Evolutionary conservation across 2,329 filamentous ascomycete genomes (phyloP).

Genomic region (Aspergillus fijiensis): DNA sequence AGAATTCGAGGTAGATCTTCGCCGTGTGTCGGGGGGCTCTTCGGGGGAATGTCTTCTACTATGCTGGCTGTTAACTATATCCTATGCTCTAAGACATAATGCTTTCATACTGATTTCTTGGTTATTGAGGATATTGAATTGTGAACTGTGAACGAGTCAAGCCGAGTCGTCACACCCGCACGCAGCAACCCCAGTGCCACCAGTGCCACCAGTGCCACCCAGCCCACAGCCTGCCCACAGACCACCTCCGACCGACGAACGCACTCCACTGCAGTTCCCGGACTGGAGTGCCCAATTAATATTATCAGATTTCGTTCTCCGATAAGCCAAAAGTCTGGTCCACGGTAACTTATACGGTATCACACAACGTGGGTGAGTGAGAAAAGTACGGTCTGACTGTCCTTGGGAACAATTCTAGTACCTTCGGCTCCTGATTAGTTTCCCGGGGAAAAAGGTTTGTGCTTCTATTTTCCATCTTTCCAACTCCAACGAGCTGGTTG

Average conservation of each 20-base stretch:
- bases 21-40: not conserved
- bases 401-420: not conserved
- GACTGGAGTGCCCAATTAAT: not conserved
- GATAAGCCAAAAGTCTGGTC: not conserved
- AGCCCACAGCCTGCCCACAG: constrained; percentile 5
- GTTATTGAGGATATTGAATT: not conserved
- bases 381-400: too few relatives aligned
- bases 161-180: not conserved
- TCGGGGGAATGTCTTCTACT: not conserved
- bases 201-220: not conserved
- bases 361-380: not conserved
- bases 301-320: not conserved
- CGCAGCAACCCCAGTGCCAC: too few relatives aligned
- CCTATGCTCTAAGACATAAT: too few relatives aligned
- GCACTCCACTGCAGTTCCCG: not conserved
- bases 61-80: not conserved
- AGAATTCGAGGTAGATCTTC: not conserved
- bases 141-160: not conserved
- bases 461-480: not conserved
- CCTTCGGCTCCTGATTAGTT: not conserved
- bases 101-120: too few relatives aligned
- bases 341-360: not conserved
- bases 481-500: not conserved
- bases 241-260: not conserved
- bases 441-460: not conserved